These are phyloP conservation scores for Cardamine chenopodiifolia DNA, from an alignment of 345 rosid species.

Conservation along the genomic window DNA sequence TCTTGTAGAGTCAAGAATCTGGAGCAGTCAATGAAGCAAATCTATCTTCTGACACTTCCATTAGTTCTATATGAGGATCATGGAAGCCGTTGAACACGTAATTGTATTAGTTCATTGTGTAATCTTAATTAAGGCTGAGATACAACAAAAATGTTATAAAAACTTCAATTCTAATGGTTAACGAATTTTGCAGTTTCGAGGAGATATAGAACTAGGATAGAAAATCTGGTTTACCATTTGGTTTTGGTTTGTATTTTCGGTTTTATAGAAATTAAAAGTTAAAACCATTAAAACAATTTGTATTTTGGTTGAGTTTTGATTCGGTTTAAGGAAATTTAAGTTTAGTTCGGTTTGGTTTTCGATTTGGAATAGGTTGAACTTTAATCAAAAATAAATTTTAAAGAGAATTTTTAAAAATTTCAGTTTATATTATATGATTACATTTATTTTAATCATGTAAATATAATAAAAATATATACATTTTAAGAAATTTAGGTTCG, in stretches of 20 bases:
- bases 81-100: slow-evolving; percentile 1
- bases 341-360: neutral
- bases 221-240: neutral
- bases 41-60: slow-evolving; percentile 35
- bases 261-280: neutral
- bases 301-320: neutral
- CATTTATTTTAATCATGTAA: neutral
- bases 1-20: slow-evolving; percentile 39
- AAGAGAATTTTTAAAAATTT: no score
- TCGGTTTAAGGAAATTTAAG: neutral
- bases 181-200: neutral
- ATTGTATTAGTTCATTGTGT: slow-evolving; percentile 5
- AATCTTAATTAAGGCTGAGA: neutral
- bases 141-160: neutral
- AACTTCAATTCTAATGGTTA: neutral
- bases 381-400: neutral
- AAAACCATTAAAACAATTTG: neutral
- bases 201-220: no score
- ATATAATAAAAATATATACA: no score
- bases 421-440: neutral
- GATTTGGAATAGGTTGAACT: neutral
- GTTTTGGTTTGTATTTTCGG: neutral
- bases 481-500: neutral
- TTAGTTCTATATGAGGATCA: slow-evolving; percentile 31
- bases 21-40: slow-evolving; percentile 23